phyloP scores from a whole-genome alignment of 352 stramenopile species.

The Pythium aphanidermatum region DNA sequence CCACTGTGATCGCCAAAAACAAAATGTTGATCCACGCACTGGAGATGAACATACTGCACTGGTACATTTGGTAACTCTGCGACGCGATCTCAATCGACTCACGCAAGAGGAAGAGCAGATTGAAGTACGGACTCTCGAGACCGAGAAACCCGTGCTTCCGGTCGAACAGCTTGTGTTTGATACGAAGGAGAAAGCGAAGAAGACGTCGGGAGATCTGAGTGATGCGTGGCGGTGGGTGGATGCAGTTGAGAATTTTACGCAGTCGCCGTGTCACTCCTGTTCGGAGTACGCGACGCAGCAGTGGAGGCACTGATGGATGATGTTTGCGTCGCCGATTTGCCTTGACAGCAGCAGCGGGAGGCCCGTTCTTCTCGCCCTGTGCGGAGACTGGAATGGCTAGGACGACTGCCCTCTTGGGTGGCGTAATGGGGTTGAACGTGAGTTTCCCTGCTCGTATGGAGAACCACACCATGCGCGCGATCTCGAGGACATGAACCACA shows the following conservation, averaged over 20 bases:
- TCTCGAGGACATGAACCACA: constrained; percentile 23
- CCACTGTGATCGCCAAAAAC: constrained; percentile 14
- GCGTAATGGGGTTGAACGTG: constrained; percentile 13
- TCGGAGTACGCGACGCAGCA: neutral
- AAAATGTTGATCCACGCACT: constrained; percentile 19
- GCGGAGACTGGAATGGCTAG: neutral
- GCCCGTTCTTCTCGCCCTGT: neutral
- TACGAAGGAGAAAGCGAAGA: constrained; percentile 3
- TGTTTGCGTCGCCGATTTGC: too few relatives aligned
- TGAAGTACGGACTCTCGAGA: constrained; percentile 20
- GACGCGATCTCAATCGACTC: constrained; percentile 16
- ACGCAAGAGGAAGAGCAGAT: constrained; percentile 14
- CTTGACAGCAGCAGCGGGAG: too few relatives aligned
- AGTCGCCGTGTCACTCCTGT: neutral
- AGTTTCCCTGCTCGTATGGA: constrained; percentile 20
- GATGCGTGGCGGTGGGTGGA: neutral
- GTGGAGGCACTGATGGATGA: too few relatives aligned
- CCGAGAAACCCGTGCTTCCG: constrained; percentile 16
- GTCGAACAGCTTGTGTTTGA: constrained; percentile 12
- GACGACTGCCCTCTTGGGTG: neutral
- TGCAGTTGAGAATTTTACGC: neutral
- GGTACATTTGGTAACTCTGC: constrained; percentile 22
- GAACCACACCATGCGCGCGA: constrained; percentile 26
- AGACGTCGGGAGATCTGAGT: neutral
- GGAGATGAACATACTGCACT: constrained; percentile 15